Conservation (phyloP, 208 protist genomes). For the Porcisia deanei region DNA sequence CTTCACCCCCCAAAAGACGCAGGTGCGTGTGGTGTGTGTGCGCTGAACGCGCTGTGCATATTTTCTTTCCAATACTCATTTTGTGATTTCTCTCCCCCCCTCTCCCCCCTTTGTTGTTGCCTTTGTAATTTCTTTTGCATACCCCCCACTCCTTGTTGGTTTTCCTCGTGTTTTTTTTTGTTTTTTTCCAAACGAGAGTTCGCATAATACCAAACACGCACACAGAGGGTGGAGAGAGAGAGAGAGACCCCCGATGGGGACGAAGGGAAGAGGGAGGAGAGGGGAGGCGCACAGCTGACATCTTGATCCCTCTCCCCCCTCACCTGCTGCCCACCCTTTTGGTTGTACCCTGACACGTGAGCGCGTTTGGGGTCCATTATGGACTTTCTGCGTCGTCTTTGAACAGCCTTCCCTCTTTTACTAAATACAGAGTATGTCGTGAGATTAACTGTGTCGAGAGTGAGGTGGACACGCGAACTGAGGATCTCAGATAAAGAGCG, state of each 20-base stretch:
- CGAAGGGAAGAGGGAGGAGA: too few relatives aligned
- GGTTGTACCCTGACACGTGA: neutral
- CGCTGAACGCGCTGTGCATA: neutral
- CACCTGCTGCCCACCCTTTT: neutral
- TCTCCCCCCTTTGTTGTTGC: too few relatives aligned
- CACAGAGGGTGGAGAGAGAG: too few relatives aligned
- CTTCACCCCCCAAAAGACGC: neutral
- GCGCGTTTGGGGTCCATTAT: neutral
- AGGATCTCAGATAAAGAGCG: neutral
- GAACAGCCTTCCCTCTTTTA: neutral
- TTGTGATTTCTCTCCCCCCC: neutral
- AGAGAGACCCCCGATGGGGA: too few relatives aligned
- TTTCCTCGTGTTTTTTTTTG: too few relatives aligned
- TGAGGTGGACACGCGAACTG: neutral
- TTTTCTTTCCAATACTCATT: neutral
- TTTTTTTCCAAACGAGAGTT: too few relatives aligned
- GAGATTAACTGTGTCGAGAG: neutral
- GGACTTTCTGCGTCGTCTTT: neutral
- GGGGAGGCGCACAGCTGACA: too few relatives aligned
- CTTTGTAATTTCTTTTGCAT: too few relatives aligned
- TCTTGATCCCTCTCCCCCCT: neutral
- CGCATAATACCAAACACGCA: too few relatives aligned
- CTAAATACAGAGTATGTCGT: neutral
- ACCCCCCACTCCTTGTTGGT: too few relatives aligned
- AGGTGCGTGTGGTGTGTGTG: neutral